Evolutionary conservation across 768 basidiomycete genomes (phyloP).

Genomic region (Termitomyces sp.): DNA sequence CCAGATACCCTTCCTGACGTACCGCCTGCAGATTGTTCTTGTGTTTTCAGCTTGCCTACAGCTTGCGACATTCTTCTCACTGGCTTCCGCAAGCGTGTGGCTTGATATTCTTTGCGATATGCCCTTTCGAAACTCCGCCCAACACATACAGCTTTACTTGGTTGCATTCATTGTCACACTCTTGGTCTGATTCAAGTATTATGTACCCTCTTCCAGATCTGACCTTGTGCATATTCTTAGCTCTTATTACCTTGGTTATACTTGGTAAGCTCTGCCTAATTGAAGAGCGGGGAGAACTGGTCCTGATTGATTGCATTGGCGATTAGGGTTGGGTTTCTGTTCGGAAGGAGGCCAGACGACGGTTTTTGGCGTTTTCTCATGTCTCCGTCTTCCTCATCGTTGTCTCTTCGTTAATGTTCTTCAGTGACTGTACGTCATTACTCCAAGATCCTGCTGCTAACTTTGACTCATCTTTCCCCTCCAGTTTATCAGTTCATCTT

Average conservation of each 20-base stretch:
- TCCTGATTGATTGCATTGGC: background rate
- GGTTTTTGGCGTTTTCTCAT: constrained; percentile 35
- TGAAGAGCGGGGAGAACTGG: background rate
- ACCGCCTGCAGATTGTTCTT: constrained; percentile 37
- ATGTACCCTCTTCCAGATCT: background rate
- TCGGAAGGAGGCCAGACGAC: constrained; percentile 36
- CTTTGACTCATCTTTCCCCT: background rate
- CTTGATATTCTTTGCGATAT: constrained; percentile 45
- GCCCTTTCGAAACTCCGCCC: too few species aligned
- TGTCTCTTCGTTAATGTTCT: constrained; percentile 40
- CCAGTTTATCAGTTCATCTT: constrained; percentile 42
- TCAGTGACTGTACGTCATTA: constrained; percentile 31
- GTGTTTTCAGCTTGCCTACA: constrained; percentile 46
- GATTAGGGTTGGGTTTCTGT: constrained; percentile 49
- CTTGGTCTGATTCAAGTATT: constrained; percentile 28
- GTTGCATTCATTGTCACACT: constrained; percentile 36
- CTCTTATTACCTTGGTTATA: constrained; percentile 43
- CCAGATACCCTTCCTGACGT: background rate
- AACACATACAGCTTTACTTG: constrained; percentile 31
- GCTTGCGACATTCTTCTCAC: constrained; percentile 44
- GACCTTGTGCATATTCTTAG: constrained; percentile 18
- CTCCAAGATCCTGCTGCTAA: background rate
- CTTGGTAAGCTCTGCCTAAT: constrained; percentile 27
- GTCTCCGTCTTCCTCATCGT: constrained; percentile 34
- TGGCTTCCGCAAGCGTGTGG: constrained; percentile 47